Percentiles rank a stretch among this genome's conserved stretches.
Conservation (phyloP, 2,329 filamentous ascomycete species). For the Triangularia verruculosa region DNA sequence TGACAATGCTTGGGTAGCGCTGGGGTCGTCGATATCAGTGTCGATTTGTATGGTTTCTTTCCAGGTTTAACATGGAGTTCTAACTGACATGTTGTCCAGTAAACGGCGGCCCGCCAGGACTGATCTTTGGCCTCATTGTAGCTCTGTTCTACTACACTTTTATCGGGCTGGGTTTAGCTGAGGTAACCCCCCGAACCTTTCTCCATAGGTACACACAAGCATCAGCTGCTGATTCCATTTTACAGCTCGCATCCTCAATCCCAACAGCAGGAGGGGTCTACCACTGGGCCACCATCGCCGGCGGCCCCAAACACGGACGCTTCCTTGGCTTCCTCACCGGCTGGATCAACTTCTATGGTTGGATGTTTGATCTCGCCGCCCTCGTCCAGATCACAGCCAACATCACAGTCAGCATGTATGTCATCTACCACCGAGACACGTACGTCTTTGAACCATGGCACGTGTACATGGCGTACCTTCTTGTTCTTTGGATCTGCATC, state of each 20-base stretch:
- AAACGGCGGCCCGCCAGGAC: slow-evolving; percentile 41
- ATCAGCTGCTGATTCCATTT: background rate
- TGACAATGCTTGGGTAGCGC: slow-evolving; percentile 63
- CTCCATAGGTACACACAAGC: background rate
- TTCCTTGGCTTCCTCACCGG: slow-evolving; percentile 47
- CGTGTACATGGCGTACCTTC: slow-evolving; percentile 56
- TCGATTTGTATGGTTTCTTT: slow-evolving; percentile 42
- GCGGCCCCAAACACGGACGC: slow-evolving; percentile 52
- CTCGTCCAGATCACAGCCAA: slow-evolving; percentile 58
- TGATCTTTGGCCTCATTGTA: slow-evolving; percentile 43
- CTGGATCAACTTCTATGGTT: slow-evolving; percentile 55
- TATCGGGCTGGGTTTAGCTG: slow-evolving; percentile 41
- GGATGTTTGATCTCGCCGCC: slow-evolving; percentile 61
- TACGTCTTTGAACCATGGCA: slow-evolving; percentile 55
- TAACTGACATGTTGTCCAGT: slow-evolving; percentile 27
- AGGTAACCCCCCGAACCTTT: slow-evolving; percentile 32
- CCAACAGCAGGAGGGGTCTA: slow-evolving; percentile 60
- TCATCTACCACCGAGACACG: slow-evolving; percentile 51
- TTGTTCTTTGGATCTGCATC: slow-evolving; percentile 53
- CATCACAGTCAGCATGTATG: slow-evolving; percentile 59
- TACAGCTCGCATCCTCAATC: slow-evolving; percentile 58
- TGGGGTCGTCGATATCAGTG: slow-evolving; percentile 59
- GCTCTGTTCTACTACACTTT: slow-evolving; percentile 44
- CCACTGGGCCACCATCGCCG: slow-evolving; percentile 59
- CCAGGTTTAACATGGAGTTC: background rate